Evolutionary conservation across 352 stramenopile genomes (phyloP).

Genomic region (Phytophthora pistaciae): DNA sequence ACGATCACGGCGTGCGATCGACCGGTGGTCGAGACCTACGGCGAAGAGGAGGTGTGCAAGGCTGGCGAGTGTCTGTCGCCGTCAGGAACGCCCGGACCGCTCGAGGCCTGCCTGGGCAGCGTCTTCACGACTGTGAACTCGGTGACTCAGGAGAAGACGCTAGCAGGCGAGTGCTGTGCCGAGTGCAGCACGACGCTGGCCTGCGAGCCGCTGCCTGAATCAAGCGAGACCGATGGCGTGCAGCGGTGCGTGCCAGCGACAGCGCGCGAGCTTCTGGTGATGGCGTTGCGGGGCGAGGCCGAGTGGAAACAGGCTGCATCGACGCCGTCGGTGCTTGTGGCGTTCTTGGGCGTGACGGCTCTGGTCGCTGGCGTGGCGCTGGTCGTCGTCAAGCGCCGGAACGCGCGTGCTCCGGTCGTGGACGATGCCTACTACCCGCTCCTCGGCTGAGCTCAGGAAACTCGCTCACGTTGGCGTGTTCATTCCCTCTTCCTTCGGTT

Average conservation of each 20-base stretch:
- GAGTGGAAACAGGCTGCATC: constrained; percentile 1
- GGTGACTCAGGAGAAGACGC: constrained; percentile 1
- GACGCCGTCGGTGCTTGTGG: constrained; percentile 2
- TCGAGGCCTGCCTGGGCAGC: constrained; percentile 18
- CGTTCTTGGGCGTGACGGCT: constrained; percentile 11
- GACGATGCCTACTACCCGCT: neutral
- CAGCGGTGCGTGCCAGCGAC: constrained; percentile 10
- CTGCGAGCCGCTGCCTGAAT: constrained; percentile 10
- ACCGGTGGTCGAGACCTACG: constrained; percentile 4
- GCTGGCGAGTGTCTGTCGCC: constrained; percentile 13
- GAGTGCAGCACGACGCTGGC: constrained; percentile 13
- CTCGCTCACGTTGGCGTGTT: neutral
- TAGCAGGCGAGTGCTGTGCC: constrained; percentile 10
- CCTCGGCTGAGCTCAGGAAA: neutral
- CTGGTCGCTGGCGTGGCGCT: constrained; percentile 18
- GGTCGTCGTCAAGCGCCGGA: constrained; percentile 14
- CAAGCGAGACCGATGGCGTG: constrained; percentile 1
- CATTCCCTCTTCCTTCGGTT: neutral
- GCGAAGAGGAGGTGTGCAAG: constrained; percentile 14
- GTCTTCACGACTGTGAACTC: constrained; percentile 11
- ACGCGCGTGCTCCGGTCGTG: neutral
- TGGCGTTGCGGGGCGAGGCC: constrained; percentile 2
- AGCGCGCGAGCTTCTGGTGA: neutral
- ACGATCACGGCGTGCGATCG: constrained; percentile 20
- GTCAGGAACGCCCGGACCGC: constrained; percentile 1